phyloP scores from a whole-genome alignment of 306 rosid genomes.

The cucumber (Cucumis sativus) region Cucumber_9930_V3 NC_026661.2:10485001-10485500 shows the following conservation, averaged over 20 bases:
- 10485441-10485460: no score
- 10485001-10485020: not conserved
- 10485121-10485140: not conserved
- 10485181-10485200: not conserved
- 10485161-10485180: not conserved
- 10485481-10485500: no score
- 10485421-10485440: not conserved
- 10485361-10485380: not conserved
- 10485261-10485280: constrained; percentile 1
- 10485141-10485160: not conserved
- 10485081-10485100: not conserved
- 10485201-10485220: not conserved
- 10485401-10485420: not conserved
- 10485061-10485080: not conserved
- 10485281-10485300: not conserved
- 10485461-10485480: no score
- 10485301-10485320: no score
- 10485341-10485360: not conserved
- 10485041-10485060: not conserved
- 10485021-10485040: not conserved
- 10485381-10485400: not conserved
- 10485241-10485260: not conserved
- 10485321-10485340: not conserved
- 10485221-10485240: not conserved
- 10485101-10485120: not conserved